A percentile compares a stretch with the other conserved stretches of the same genome.
phyloP scores from a whole-genome alignment of 352 stramenopile genomes.

The Thalassiosira exigua region DNA sequence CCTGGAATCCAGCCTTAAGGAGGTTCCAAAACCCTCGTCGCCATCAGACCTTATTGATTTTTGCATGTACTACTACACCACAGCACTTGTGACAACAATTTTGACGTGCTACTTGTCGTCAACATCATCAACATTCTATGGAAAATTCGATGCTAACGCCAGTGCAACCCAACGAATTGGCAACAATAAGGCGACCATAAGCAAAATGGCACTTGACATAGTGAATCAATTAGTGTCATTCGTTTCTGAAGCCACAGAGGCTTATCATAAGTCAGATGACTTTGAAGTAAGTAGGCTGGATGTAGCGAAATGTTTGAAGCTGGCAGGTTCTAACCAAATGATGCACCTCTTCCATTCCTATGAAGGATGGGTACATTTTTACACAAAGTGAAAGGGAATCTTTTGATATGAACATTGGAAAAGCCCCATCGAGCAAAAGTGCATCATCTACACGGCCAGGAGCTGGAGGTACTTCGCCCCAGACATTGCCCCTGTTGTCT shows the following conservation, averaged over 20 bases:
- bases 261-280: slow-evolving; percentile 76
- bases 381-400: slow-evolving; percentile 61
- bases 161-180: background rate
- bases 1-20: slow-evolving; percentile 27
- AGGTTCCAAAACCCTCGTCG: slow-evolving; percentile 25
- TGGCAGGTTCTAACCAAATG: background rate
- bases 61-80: slow-evolving; percentile 62
- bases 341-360: background rate
- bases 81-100: slow-evolving; percentile 41
- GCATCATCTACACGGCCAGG: slow-evolving; percentile 19
- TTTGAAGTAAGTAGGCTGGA: slow-evolving; percentile 67
- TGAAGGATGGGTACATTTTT: slow-evolving; percentile 63
- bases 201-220: slow-evolving; percentile 44
- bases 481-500: slow-evolving; percentile 25
- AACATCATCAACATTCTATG: slow-evolving; percentile 44
- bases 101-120: slow-evolving; percentile 58
- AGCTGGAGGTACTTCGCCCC: slow-evolving; percentile 19
- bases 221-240: slow-evolving; percentile 56
- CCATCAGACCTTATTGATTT: slow-evolving; percentile 45
- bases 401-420: slow-evolving; percentile 47
- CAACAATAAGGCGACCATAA: slow-evolving; percentile 33
- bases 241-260: slow-evolving; percentile 69
- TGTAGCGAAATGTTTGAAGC: slow-evolving; percentile 65
- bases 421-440: slow-evolving; percentile 8
- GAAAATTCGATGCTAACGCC: slow-evolving; percentile 36